Conservation (phyloP, 352 stramenopile species). For the Halophytophthora polymorphica region DNA sequence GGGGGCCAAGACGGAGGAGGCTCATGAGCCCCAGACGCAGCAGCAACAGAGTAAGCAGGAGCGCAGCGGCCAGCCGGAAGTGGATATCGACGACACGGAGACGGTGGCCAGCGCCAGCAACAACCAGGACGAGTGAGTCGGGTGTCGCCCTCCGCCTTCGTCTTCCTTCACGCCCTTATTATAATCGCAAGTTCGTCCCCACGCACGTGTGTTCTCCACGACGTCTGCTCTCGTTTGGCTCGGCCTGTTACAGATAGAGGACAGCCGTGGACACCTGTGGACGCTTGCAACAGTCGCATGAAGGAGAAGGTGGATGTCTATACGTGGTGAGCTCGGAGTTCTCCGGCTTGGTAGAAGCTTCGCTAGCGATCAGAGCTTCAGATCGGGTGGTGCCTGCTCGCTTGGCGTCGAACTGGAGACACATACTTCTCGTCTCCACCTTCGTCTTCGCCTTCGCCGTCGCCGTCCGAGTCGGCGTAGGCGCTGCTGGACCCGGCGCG, state of each 20-base stretch:
- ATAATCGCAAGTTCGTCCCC: background rate
- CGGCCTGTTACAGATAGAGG: too few species aligned
- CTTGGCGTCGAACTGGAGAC: constrained; percentile 25
- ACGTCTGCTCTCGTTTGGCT: too few species aligned
- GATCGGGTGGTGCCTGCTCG: constrained; percentile 14
- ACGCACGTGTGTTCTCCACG: too few species aligned
- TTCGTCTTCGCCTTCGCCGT: constrained; percentile 21
- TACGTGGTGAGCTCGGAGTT: too few species aligned
- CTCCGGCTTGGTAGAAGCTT: too few species aligned
- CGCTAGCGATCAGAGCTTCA: too few species aligned
- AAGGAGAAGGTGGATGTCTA: too few species aligned
- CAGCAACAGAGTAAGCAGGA: background rate
- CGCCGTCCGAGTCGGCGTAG: constrained; percentile 24
- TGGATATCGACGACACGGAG: constrained; percentile 16
- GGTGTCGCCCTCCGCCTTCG: constrained; percentile 5
- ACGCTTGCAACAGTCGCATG: too few species aligned
- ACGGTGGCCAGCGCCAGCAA: constrained; percentile 10
- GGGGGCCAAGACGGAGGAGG: background rate
- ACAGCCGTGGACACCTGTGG: too few species aligned
- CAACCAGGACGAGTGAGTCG: constrained; percentile 34
- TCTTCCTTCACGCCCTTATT: constrained; percentile 19
- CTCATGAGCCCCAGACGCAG: background rate
- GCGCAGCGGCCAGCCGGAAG: constrained; percentile 21
- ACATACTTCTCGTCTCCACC: constrained; percentile 25
- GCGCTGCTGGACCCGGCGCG: constrained; percentile 23